Evolutionary conservation across 352 stramenopile species (phyloP), one percentile per base, ranked within the genome.

Genomic region (Lagenidium sp.): DNA sequence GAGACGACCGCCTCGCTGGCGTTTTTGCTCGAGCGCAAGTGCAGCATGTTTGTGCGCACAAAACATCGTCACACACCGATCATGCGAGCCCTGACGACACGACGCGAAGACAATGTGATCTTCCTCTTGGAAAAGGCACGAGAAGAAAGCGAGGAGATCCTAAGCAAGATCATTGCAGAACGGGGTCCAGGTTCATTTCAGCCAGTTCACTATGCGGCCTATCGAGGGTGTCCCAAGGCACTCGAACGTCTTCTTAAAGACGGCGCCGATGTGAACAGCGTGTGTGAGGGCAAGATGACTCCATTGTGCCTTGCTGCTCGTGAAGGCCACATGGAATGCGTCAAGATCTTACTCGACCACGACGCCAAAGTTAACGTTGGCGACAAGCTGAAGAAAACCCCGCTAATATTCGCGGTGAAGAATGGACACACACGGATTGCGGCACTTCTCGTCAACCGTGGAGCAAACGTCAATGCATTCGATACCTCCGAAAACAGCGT

Each of bases 321-420:
- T 21, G 40, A 52, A 11, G 78, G 78, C 3, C 70, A 84, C 38
- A 36, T 81, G 1, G 64, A 83, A 11, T 82, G 65, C 24, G 66
- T 86, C 2, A 49, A 66, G 6, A 21, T 75, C 1, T 47, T 91
- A 8, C 26, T 87, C 4, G 50, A 69, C 4, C 60, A 82, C 12
- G 59, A 55, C 2, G 74, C 73, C 3, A 80, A 80, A 4, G 61
- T 88, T 6, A 63, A 88, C 52, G 22, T 65, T 1, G 61, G 65
- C 10, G 65, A 91, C 50, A 91, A 91, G 35, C 60, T 85, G 11
- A 82, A 85, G 47, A 86, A 86, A 40, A 87, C 78, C 1, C 78
- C 78, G 20, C 55, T 91, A 4, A 82, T 91, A 7, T 61, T 76
- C 20, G 78, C 78, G 4, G 66, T 85, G 31, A 91, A 88, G 50